Evolutionary conservation across 345 rosid genomes (phyloP), one percentile per base, ranked within the genome.

Genomic region (Melastoma malabathricum): DNA sequence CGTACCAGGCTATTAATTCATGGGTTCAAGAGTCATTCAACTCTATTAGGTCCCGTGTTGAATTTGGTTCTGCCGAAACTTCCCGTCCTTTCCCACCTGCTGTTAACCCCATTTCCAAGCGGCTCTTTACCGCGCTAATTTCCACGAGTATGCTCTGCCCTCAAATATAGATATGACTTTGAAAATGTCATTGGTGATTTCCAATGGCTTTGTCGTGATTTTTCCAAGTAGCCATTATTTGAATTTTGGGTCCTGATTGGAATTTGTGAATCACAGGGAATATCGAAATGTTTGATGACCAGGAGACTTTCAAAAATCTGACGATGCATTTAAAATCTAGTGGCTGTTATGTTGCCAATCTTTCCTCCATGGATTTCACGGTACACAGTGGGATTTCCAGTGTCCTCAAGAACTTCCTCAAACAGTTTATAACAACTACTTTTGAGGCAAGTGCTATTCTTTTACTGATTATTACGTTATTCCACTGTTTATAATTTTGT

Each of bases 221-320:
- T 22, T 23, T 48, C 10, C 17, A 6, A 3, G 7, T 15, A 38
- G 29, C 4, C 4, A 25, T 13, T n/a, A 0, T 18, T 10, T 15
- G 5, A 2, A 43, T 2, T 31, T 18, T 23, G n/a, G 19, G 25
- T 64, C 52, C 54, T 47, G 54, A 47, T 31, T 47, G 3, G 52
- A 20, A 13, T 51, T 19, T 15, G 16, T 56, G 20, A n/a, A 20
- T 52, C 61, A 46, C 83, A 92, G 98, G 77, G 72, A 87, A 92
- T 66, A 60, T 92, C 82, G 98, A 87, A 75, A 81, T 92, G 67
- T 88, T 87, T 60, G 98, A 92, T 60, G 96, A 92, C 79, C 70
- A 80, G 23, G 20, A 76, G 65, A 84, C 98, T 27, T 92, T 82
- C 47, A 68, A 87, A 65, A 87, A 84, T 63, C 86, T 92, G 51